These are phyloP conservation scores for Populus simonii DNA, from an alignment of 345 rosid genomes.

Conservation along the genomic window DNA sequence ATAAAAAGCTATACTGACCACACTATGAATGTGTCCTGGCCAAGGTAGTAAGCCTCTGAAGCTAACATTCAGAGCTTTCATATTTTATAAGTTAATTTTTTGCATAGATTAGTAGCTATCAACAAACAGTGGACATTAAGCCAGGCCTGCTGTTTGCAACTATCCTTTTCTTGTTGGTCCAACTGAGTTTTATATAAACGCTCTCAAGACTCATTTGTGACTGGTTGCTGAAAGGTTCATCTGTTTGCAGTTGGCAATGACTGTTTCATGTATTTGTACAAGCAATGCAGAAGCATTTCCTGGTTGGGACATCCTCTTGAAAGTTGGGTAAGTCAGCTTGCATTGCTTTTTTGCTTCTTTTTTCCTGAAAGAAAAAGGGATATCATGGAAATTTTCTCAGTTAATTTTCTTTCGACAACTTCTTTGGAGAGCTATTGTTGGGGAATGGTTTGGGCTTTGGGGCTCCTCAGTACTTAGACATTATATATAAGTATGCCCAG, in stretches of 20 bases:
- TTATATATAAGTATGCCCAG: too few relatives aligned
- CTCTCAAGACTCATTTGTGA: background rate
- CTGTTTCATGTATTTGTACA: constrained; percentile 62
- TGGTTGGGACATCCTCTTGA: constrained; percentile 85
- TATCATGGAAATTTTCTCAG: background rate
- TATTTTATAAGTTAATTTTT: too few relatives aligned
- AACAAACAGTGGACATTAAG: background rate
- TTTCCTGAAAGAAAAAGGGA: too few relatives aligned
- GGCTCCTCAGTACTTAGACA: too few relatives aligned
- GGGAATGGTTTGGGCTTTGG: too few relatives aligned
- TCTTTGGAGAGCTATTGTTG: too few relatives aligned
- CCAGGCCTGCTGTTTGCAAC: background rate
- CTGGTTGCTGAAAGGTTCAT: constrained; percentile 9
- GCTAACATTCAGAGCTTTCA: background rate
- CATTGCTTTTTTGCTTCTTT: background rate
- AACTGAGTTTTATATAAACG: background rate
- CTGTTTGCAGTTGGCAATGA: constrained; percentile 54
- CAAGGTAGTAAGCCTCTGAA: background rate
- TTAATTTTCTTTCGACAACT: background rate
- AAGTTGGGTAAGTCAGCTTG: constrained; percentile 54
- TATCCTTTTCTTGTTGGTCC: background rate
- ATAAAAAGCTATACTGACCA: background rate
- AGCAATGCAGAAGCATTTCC: constrained; percentile 83
- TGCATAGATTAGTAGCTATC: background rate
- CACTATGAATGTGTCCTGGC: background rate